A percentile compares a stretch with the other conserved stretches of the same genome.
Conservation (phyloP, 2,329 filamentous ascomycete species). For the Helminthosporium solani region DNA sequence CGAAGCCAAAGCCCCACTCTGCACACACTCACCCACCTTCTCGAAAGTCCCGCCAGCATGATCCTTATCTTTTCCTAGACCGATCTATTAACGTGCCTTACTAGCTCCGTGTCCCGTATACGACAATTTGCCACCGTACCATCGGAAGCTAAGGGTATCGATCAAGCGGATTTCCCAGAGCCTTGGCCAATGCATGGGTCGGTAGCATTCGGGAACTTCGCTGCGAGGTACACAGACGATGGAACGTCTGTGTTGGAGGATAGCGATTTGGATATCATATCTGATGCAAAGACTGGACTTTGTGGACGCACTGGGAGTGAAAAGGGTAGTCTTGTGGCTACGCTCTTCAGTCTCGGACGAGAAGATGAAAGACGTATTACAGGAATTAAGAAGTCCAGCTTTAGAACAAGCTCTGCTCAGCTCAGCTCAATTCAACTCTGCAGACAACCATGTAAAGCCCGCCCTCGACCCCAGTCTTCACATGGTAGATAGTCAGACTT, state of each 20-base stretch:
- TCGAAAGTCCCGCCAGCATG: conserved; percentile 56
- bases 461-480: conserved; percentile 14
- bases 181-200: conserved; percentile 43
- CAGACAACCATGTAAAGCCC: neutral
- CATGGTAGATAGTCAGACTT: conserved; percentile 7
- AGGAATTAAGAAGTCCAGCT: conserved; percentile 18
- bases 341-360: conserved; percentile 38
- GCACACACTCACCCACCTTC: conserved; percentile 52
- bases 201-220: conserved; percentile 40
- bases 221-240: conserved; percentile 36
- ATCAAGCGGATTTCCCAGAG: conserved; percentile 52
- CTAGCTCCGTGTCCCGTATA: conserved; percentile 84
- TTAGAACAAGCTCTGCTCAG: conserved; percentile 14
- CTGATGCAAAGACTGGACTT: conserved; percentile 46
- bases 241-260: conserved; percentile 39
- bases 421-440: neutral
- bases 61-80: conserved; percentile 70
- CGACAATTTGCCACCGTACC: conserved; percentile 90
- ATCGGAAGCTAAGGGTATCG: conserved; percentile 86
- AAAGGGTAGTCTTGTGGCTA: conserved; percentile 46
- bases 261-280: conserved; percentile 45
- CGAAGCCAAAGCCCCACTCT: conserved; percentile 50
- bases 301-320: conserved; percentile 54
- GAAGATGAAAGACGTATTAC: conserved; percentile 13
- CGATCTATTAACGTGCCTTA: conserved; percentile 86